phyloP scores from a whole-genome alignment of 1,139 yeast genomes.

The Debaryomyces sp. region DNA sequence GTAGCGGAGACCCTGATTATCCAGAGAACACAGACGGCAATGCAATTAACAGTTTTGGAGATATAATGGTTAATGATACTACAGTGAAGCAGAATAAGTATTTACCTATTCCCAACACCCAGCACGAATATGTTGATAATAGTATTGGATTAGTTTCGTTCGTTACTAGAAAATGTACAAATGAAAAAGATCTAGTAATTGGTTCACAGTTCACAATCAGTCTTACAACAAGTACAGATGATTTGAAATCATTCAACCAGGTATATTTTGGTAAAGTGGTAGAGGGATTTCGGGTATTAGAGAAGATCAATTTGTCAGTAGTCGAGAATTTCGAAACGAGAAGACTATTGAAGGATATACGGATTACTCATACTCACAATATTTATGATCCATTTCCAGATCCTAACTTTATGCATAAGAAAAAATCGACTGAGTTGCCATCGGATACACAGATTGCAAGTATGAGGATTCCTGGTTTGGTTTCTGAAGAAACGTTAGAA shows the following conservation, averaged over 20 bases:
- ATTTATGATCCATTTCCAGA: constrained; percentile 60
- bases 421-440: constrained; percentile 7
- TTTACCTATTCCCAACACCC: constrained; percentile 4
- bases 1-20: constrained; percentile 52
- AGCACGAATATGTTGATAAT: background rate
- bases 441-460: constrained; percentile 15
- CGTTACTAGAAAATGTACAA: constrained; percentile 19
- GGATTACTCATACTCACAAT: constrained; percentile 53
- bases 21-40: constrained; percentile 36
- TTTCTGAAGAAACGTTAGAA: constrained; percentile 6
- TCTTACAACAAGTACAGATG: constrained; percentile 20
- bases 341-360: constrained; percentile 50
- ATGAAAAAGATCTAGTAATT: constrained; percentile 10
- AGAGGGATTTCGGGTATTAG: constrained; percentile 54
- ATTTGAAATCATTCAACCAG: constrained; percentile 8
- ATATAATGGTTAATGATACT: constrained; percentile 3
- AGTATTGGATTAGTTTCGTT: constrained; percentile 38
- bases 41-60: constrained; percentile 16
- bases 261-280: constrained; percentile 50
- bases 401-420: constrained; percentile 10
- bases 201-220: constrained; percentile 34
- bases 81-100: constrained; percentile 3
- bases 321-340: constrained; percentile 31
- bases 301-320: constrained; percentile 40
- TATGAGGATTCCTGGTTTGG: constrained; percentile 12